Evolutionary conservation across 2,329 filamentous ascomycete species (phyloP), one percentile per base, ranked within the genome.

Genomic region (Trichoderma sp.): DNA sequence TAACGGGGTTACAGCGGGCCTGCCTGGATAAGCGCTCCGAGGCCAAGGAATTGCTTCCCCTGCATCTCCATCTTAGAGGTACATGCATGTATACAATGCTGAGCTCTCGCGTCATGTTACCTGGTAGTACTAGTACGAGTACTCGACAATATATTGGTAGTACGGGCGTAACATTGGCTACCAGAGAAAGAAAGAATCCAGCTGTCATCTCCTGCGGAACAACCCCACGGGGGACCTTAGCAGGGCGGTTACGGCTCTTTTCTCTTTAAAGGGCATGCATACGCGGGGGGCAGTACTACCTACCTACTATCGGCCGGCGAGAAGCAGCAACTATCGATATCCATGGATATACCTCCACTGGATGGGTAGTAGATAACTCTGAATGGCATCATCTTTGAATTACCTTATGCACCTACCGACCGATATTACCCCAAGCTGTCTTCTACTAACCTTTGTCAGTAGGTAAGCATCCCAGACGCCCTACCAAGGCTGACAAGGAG

Each of bases 21-120:
- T 66, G 63, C 63, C 64, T 68, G 64, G 64, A 68, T 68, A 68
- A 68, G 53, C 36, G 65, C 53, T n/a, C 55, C 53, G 65, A 68
- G 53, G n/a, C 65, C 55, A 59, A 47, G 65, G 53, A 68, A 47
- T 23, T 47, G 11, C 9, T 17, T n/a, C 65, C 65, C 65, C 64
- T 67, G 36, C 32, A n/a, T 58, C 53, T 43, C 65, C 55, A 59
- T 43, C 36, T 68, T 43, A 23, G 28, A 36, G 15, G 17, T 53
- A 53, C 23, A 32, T 32, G 55, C 30, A 32, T n/a, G 15, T 58
- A 28, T n/a, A 58, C 23, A 30, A 58, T 34, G 26, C 57, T 34
- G 57, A 59, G 57, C 57, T 34, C n/a, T 53, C 47, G 47, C 47
- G 20, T 53, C 47, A 53, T 53, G 47, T 53, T 53, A 53, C 47